phyloP scores from a whole-genome alignment of 129 eudicot species.

The Tagetes erecta region DNA sequence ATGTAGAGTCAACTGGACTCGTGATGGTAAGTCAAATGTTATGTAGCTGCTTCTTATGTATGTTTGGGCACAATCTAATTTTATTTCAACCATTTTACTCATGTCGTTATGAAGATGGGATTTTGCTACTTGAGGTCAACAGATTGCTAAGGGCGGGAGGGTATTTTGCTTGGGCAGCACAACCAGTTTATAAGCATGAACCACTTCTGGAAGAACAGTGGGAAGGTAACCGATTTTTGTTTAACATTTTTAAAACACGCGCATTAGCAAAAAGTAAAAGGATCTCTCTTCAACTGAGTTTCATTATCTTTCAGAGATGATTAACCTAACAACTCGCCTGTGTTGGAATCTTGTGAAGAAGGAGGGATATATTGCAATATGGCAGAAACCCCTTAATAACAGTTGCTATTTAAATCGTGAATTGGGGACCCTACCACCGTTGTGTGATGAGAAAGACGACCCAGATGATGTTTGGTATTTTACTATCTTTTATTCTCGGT shows the following conservation, averaged over 20 bases:
- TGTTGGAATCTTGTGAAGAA: conserved; percentile 97
- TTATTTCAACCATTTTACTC: conserved; percentile 3
- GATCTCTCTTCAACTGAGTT: conserved; percentile 5
- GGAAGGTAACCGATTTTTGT: conserved; percentile 60
- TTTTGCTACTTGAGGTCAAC: conserved; percentile 95
- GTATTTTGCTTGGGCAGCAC: conserved; percentile 98
- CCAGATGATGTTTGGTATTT: conserved; percentile 89
- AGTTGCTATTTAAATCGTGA: conserved; percentile 86
- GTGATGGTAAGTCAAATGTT: conserved; percentile 67
- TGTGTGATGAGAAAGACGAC: conserved; percentile 76
- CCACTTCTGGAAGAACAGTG: conserved; percentile 90
- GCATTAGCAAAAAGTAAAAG: not conserved
- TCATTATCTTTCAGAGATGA: conserved; percentile 60
- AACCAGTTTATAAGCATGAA: conserved; percentile 97
- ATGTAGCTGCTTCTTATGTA: not conserved
- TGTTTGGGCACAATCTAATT: not conserved
- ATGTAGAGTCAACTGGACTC: conserved; percentile 99
- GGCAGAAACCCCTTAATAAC: conserved; percentile 87
- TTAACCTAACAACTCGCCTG: conserved; percentile 74
- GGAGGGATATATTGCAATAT: conserved; percentile 93
- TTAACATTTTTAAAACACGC: conserved; percentile 12
- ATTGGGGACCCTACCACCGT: conserved; percentile 67
- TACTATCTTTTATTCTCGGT: not conserved
- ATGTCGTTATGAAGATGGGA: conserved; percentile 63
- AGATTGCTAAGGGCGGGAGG: conserved; percentile 94